phyloP scores from a whole-genome alignment of 2,329 filamentous ascomycete genomes.

The Corniculantispora saksenae region DNA sequence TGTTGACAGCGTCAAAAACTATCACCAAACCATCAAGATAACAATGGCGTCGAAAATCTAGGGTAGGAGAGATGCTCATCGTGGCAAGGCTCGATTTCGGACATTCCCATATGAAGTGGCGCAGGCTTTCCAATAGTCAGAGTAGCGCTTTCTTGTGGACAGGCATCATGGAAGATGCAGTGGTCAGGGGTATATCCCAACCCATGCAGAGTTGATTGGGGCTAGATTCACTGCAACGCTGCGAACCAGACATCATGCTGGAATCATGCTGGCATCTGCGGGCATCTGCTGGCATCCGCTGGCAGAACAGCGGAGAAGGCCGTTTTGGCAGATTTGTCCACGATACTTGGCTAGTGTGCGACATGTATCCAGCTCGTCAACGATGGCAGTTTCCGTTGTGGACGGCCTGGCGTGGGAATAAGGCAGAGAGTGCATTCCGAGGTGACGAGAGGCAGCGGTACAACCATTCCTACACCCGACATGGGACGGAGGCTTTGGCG shows the following conservation, averaged over 20 bases:
- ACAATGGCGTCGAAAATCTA: neutral
- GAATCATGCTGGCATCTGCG: no score
- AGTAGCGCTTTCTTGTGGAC: neutral
- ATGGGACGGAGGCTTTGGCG: neutral
- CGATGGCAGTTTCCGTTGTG: neutral
- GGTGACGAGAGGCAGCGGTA: neutral
- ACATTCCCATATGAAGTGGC: neutral
- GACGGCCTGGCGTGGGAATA: neutral
- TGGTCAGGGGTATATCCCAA: neutral
- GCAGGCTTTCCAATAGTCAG: neutral
- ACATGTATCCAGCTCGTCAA: neutral
- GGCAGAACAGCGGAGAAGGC: neutral
- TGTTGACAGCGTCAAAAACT: no score
- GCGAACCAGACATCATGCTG: neutral
- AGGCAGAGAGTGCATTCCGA: neutral
- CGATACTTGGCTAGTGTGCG: neutral
- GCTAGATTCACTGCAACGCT: neutral
- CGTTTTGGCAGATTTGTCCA: neutral
- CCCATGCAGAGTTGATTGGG: neutral
- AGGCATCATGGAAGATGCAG: neutral
- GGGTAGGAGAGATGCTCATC: slow-evolving; percentile 1
- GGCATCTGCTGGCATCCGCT: neutral
- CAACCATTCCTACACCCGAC: neutral
- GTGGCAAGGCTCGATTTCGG: slow-evolving; percentile 5
- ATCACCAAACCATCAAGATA: neutral